Evolutionary conservation across 2,329 filamentous ascomycete species (phyloP).

Genomic region (Pseudovirgaria hyperparasitica): DNA sequence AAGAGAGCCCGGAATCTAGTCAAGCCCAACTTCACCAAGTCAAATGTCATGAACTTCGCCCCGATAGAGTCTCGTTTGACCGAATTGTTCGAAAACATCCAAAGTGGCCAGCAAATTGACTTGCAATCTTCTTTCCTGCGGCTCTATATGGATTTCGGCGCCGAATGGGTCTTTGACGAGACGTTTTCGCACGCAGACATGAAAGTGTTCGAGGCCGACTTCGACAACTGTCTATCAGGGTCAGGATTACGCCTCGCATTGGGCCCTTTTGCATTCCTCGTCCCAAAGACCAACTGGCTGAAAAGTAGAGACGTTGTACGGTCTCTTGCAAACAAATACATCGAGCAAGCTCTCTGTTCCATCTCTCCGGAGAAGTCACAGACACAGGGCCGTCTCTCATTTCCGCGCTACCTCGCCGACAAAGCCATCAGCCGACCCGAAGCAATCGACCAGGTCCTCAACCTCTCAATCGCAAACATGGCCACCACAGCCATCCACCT

Average conservation of each 20-base stretch:
- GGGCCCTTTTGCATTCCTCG: slow-evolving; percentile 4
- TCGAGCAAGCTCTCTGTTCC: slow-evolving; percentile 6
- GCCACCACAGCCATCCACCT: too few relatives aligned
- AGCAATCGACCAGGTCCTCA: too few relatives aligned
- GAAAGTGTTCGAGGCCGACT: slow-evolving; percentile 5
- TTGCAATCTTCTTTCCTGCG: slow-evolving; percentile 3
- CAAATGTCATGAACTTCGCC: slow-evolving; percentile 3
- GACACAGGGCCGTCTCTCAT: too few relatives aligned
- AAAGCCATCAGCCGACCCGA: too few relatives aligned
- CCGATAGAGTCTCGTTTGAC: slow-evolving; percentile 2
- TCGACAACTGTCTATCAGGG: slow-evolving; percentile 6
- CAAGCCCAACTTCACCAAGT: slow-evolving; percentile 7
- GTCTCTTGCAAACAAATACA: slow-evolving; percentile 4
- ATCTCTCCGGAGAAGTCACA: too few relatives aligned
- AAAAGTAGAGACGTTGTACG: slow-evolving; percentile 3
- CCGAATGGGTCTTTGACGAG: slow-evolving; percentile 5
- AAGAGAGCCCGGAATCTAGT: slow-evolving; percentile 5
- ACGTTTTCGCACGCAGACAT: slow-evolving; percentile 5
- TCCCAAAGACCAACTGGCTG: slow-evolving; percentile 5
- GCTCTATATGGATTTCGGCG: slow-evolving; percentile 6
- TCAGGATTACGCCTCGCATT: slow-evolving; percentile 6
- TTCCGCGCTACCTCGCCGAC: too few relatives aligned
- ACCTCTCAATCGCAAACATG: too few relatives aligned
- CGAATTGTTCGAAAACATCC: slow-evolving; percentile 3
- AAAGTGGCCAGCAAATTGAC: slow-evolving; percentile 4